Conservation (phyloP, 805 yeast species). For the Pichia insulana region DNA sequence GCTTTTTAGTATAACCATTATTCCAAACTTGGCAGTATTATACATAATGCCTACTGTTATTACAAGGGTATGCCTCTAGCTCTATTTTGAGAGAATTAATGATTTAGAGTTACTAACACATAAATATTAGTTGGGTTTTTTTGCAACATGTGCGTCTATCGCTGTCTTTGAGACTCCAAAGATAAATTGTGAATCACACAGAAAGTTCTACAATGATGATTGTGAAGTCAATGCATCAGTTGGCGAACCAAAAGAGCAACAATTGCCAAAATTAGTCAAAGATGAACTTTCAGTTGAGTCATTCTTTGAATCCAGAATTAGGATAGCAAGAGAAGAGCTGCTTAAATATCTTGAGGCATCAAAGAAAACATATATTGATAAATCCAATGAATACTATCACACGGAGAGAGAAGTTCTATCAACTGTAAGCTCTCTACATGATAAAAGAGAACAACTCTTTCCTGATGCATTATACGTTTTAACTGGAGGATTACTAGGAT, state of each 20-base stretch:
- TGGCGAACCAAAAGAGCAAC: constrained; percentile 18
- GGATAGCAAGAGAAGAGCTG: constrained; percentile 37
- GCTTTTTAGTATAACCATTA: too few species aligned
- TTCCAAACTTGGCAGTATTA: too few species aligned
- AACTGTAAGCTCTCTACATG: constrained; percentile 57
- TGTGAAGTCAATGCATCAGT: constrained; percentile 12
- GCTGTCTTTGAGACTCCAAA: not conserved
- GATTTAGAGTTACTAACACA: not conserved
- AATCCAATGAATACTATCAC: constrained; percentile 41
- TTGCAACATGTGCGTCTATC: constrained; percentile 4
- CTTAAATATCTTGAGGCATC: constrained; percentile 27
- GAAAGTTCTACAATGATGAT: constrained; percentile 22
- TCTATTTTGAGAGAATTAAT: too few species aligned
- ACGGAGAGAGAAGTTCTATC: constrained; percentile 56
- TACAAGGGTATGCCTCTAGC: too few species aligned
- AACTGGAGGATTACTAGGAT: constrained; percentile 64
- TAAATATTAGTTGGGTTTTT: constrained; percentile 5
- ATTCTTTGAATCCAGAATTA: constrained; percentile 40
- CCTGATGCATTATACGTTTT: constrained; percentile 65
- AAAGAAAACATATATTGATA: constrained; percentile 35
- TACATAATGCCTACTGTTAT: too few species aligned
- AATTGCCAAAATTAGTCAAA: constrained; percentile 15
- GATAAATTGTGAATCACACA: constrained; percentile 18
- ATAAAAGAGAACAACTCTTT: constrained; percentile 55
- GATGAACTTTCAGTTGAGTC: constrained; percentile 11